These are phyloP conservation scores for Phytopythium helicoides DNA, from an alignment of 352 stramenopile genomes.

Conservation along the genomic window DNA sequence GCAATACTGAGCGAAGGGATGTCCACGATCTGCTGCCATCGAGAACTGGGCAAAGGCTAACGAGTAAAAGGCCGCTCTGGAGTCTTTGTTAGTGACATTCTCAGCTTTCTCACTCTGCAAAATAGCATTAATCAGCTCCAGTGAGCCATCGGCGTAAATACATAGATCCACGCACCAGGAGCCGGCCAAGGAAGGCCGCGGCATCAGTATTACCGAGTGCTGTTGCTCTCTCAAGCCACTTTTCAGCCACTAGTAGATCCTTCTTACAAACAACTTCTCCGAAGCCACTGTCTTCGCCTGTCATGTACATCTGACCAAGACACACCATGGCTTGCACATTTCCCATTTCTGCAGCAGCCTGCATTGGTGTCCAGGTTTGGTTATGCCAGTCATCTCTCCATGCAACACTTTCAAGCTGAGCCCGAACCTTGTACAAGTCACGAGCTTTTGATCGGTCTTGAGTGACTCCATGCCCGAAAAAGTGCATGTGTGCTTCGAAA, in stretches of 20 bases:
- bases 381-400: neutral
- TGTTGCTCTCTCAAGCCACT: constrained; percentile 46
- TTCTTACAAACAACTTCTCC: constrained; percentile 16
- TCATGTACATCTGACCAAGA: constrained; percentile 61
- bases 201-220: constrained; percentile 40
- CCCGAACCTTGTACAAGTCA: constrained; percentile 50
- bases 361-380: neutral
- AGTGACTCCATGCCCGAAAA: constrained; percentile 52
- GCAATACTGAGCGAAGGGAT: constrained; percentile 53
- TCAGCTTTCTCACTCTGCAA: constrained; percentile 47
- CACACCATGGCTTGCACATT: constrained; percentile 49
- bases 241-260: constrained; percentile 49
- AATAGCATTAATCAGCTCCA: neutral
- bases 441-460: constrained; percentile 40
- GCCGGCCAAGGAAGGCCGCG: constrained; percentile 41
- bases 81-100: constrained; percentile 22
- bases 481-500: constrained; percentile 59
- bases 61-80: constrained; percentile 35
- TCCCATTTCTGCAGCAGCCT: constrained; percentile 52
- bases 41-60: constrained; percentile 39
- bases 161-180: constrained; percentile 33
- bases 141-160: neutral
- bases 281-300: constrained; percentile 10
- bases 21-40: constrained; percentile 49
- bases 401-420: no score